These are phyloP conservation scores for Rhodamnia argentea DNA, from an alignment of 345 rosid genomes.

Conservation along the genomic window DNA sequence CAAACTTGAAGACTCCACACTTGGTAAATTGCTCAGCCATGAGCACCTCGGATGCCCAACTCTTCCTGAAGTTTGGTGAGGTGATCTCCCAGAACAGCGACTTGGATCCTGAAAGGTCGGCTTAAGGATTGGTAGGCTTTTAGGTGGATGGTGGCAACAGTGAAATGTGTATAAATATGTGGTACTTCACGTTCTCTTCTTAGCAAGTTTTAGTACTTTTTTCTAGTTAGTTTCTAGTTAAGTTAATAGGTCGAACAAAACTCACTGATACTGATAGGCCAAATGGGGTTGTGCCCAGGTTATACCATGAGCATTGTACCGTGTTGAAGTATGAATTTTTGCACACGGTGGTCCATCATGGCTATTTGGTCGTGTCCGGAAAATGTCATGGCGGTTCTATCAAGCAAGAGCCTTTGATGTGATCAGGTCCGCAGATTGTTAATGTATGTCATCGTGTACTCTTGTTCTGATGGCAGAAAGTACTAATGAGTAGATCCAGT, in stretches of 20 bases:
- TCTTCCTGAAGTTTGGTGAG: slow-evolving; percentile 85
- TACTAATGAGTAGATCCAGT: background rate
- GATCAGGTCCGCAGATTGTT: background rate
- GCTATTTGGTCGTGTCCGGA: background rate
- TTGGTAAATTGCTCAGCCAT: slow-evolving; percentile 74
- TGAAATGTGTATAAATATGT: background rate
- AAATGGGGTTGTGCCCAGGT: background rate
- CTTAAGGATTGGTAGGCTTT: background rate
- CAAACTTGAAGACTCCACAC: slow-evolving; percentile 81
- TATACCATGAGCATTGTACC: background rate
- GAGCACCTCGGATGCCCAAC: slow-evolving; percentile 94
- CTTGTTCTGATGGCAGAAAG: background rate
- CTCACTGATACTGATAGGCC: background rate
- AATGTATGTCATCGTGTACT: background rate
- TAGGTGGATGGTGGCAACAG: background rate
- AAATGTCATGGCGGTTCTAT: background rate
- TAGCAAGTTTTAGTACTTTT: background rate
- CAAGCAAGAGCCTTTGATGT: background rate
- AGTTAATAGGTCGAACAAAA: background rate
- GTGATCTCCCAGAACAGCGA: slow-evolving; percentile 79
- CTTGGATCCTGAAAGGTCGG: background rate
- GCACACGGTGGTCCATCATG: background rate
- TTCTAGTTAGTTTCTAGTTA: background rate
- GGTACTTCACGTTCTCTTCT: background rate
- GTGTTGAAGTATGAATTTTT: background rate